Percentiles rank a stretch among this genome's conserved stretches.
Conservation (phyloP, 768 basidiomycete species). For the Tulasnella sp. region DNA sequence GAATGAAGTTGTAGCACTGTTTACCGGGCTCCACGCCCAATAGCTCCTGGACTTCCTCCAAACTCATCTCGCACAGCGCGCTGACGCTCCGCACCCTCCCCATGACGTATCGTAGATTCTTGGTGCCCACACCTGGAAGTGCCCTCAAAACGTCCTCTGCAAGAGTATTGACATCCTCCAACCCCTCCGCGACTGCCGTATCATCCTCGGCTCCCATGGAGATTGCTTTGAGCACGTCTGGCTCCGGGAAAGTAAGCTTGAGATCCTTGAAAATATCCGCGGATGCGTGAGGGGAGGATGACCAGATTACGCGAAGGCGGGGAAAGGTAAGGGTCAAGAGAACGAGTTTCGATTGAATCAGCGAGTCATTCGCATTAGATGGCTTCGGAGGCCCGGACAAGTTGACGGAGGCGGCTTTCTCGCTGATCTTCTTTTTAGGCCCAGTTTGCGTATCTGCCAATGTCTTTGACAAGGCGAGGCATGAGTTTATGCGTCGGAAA, state of each 20-base stretch:
- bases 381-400: background rate
- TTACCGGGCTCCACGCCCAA: slow-evolving; percentile 75
- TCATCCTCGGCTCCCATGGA: slow-evolving; percentile 72
- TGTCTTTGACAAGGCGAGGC: slow-evolving; percentile 21
- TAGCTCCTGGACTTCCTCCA: slow-evolving; percentile 54
- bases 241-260: slow-evolving; percentile 68
- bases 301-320: slow-evolving; percentile 90
- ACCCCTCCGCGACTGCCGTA: slow-evolving; percentile 51
- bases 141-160: slow-evolving; percentile 75
- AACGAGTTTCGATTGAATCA: slow-evolving; percentile 86
- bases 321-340: slow-evolving; percentile 85
- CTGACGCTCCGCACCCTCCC: slow-evolving; percentile 64
- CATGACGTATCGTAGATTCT: slow-evolving; percentile 80
- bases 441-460: slow-evolving; percentile 22
- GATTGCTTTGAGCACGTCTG: slow-evolving; percentile 65
- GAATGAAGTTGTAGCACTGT: slow-evolving; percentile 70
- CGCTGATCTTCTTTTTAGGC: slow-evolving; percentile 9
- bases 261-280: slow-evolving; percentile 89
- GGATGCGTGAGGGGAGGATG: slow-evolving; percentile 86
- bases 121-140: slow-evolving; percentile 74
- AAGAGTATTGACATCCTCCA: slow-evolving; percentile 22
- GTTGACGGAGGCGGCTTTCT: background rate
- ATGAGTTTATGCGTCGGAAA: background rate
- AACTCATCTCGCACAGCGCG: slow-evolving; percentile 55
- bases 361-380: slow-evolving; percentile 6